A percentile compares a stretch with the other conserved stretches of the same genome.
phyloP scores from a whole-genome alignment of 2,329 filamentous ascomycete genomes.

The Fusarium paranaense region DNA sequence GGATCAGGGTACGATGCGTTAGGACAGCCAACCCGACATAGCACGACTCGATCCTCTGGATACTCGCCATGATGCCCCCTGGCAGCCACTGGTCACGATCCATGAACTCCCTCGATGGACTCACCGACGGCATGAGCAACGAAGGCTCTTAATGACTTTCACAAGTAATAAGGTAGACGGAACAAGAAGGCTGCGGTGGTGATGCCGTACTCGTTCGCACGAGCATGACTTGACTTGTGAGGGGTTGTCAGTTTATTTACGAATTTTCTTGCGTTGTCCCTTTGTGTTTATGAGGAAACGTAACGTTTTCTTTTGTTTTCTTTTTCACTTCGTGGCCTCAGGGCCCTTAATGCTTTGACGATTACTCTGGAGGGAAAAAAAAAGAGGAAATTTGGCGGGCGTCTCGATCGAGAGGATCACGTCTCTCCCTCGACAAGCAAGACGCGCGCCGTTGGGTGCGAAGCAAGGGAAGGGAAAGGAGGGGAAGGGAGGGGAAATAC shows the following conservation, averaged over 20 bases:
- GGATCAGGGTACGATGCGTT: conserved; percentile 20
- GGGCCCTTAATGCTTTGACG: conserved; percentile 44
- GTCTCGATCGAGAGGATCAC: conserved; percentile 34
- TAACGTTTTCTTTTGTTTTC: conserved; percentile 38
- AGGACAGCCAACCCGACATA: conserved; percentile 9
- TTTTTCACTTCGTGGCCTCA: conserved; percentile 29
- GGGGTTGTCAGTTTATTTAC: conserved; percentile 32
- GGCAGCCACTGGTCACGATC: background rate
- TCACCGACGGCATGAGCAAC: conserved; percentile 19
- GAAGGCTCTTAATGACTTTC: conserved; percentile 43
- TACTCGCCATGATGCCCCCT: conserved; percentile 2
- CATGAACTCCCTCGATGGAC: conserved; percentile 4
- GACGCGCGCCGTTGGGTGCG: background rate
- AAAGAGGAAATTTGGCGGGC: conserved; percentile 18
- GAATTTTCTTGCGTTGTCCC: conserved; percentile 43
- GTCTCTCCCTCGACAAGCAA: conserved; percentile 32
- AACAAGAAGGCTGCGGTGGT: conserved; percentile 38
- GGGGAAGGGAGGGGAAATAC: conserved; percentile 18
- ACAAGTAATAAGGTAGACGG: conserved; percentile 46
- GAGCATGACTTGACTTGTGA: conserved; percentile 36
- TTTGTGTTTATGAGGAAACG: conserved; percentile 45
- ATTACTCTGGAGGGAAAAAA: conserved; percentile 22
- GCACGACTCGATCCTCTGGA: conserved; percentile 18
- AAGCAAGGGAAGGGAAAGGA: conserved; percentile 5
- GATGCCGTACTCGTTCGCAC: conserved; percentile 42